Conservation (phyloP, 2,329 filamentous ascomycete genomes). For the Ophiobolus disseminans region DNA sequence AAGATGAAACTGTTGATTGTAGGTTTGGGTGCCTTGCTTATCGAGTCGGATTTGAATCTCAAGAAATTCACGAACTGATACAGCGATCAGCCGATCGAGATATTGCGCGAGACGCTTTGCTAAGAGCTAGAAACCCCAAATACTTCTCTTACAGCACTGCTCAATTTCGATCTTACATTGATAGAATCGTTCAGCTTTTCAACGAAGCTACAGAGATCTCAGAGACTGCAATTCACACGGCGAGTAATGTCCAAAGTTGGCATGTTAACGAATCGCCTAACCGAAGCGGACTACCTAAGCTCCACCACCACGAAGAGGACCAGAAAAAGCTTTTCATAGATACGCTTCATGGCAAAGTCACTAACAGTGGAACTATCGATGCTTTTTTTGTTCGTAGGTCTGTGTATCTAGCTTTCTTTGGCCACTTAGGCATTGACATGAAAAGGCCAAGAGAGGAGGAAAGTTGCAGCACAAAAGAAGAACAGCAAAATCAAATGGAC, state of each 20-base stretch:
- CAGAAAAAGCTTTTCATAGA: no score
- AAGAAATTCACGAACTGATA: conserved; percentile 9
- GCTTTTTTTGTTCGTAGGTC: conserved; percentile 30
- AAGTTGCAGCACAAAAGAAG: no score
- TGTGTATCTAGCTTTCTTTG: conserved; percentile 32
- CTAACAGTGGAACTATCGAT: conserved; percentile 16
- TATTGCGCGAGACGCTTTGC: conserved; percentile 20
- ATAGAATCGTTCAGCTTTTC: conserved; percentile 9
- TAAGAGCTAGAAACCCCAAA: conserved; percentile 14
- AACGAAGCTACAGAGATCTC: no score
- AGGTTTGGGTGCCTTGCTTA: conserved; percentile 18
- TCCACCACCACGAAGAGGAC: conserved; percentile 20
- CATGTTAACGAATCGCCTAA: neutral
- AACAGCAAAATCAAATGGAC: no score
- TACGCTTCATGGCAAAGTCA: no score
- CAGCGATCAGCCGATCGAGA: conserved; percentile 12
- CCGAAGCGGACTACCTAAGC: conserved; percentile 3
- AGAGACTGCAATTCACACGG: conserved; percentile 4
- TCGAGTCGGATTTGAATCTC: conserved; percentile 18
- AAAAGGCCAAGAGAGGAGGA: no score
- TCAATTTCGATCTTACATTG: conserved; percentile 7
- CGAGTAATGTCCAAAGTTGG: conserved; percentile 8
- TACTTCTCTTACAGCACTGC: conserved; percentile 15
- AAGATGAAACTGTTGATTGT: conserved; percentile 2
- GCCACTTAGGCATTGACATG: no score